Base-by-base conservation (phyloP, 179 eudicot genomes). In the Pouteria campechiana region DNA sequence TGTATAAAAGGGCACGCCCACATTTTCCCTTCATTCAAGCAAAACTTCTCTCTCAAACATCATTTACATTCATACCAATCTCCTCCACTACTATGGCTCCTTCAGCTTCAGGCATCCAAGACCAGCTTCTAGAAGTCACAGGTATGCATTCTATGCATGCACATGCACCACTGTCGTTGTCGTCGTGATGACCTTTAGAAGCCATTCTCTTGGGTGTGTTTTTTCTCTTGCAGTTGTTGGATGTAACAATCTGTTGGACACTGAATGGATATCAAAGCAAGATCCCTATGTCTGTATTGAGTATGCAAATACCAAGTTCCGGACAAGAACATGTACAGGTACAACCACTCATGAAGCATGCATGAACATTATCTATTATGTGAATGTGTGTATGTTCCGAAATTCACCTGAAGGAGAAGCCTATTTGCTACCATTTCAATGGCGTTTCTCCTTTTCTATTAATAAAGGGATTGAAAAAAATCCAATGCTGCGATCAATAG, bases 201-300 rank as follows among this genome's bases (percentile, higher is more conserved):
- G n/a, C n/a, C 46, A 37, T 20, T 8, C 6, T 21, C 41, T 24
- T 32, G 24, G 22, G 25, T 23, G 6, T 43, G 6, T 30, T 0
- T 17, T 6, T 7, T n/a, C 9, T 41, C 34, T 22, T 61, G 28
- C 68, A 87, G 96, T 87, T 34, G 84, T 83, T 38, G 81, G 68
- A 14, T 79, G 98, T 29, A 55, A 43, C 36, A 82, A 82, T 40
- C 66, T 90, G 88, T 86, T 82, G 51, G 94, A 90, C 50, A 90
- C 98, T 0, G 96, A 90, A 63, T 90, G 96, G 98, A 59, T 90
- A 12, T 86, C 96, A 27, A 76, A 94, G 46, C 94, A 90, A 69
- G 94, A 86, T 69, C 96, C 98, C 14, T 86, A 79, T 27, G 88
- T 86, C 63, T 76, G 75, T 53, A 75, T 90, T 21, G 88, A 86